Evolutionary conservation across 768 basidiomycete genomes (phyloP).

Genomic region (Lactarius deliciosus): DNA sequence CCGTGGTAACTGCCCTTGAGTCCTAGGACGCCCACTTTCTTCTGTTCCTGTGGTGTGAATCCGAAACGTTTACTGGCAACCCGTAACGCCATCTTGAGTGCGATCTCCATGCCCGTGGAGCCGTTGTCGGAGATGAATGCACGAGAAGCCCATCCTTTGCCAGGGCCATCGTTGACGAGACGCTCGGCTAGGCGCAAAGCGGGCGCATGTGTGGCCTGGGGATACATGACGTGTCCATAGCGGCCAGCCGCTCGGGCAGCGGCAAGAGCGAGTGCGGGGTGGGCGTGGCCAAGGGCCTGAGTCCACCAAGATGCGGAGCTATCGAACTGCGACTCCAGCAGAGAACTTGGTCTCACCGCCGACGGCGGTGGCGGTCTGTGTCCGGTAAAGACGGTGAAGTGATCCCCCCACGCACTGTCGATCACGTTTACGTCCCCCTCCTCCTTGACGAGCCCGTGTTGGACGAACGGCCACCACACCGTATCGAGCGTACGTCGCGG

Average conservation of each 20-base stretch:
- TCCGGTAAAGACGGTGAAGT: slow-evolving; percentile 70
- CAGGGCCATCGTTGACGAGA: slow-evolving; percentile 72
- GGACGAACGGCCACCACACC: slow-evolving; percentile 98
- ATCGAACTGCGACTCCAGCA: slow-evolving; percentile 68
- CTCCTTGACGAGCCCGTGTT: slow-evolving; percentile 70
- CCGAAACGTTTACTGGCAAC: slow-evolving; percentile 50
- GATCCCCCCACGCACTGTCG: slow-evolving; percentile 86
- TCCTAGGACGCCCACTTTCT: slow-evolving; percentile 73
- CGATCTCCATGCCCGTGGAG: slow-evolving; percentile 96
- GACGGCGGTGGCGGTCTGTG: slow-evolving; percentile 29
- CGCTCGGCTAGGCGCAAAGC: slow-evolving; percentile 83
- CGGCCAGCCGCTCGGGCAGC: slow-evolving; percentile 89
- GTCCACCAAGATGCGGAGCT: slow-evolving; percentile 99
- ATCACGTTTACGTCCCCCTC: slow-evolving; percentile 83
- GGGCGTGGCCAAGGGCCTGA: slow-evolving; percentile 83
- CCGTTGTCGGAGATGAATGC: slow-evolving; percentile 96
- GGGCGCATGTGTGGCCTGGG: slow-evolving; percentile 81
- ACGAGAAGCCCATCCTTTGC: slow-evolving; percentile 85
- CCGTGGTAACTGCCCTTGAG: slow-evolving; percentile 95
- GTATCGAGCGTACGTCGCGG: slow-evolving; percentile 70
- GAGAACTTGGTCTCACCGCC: slow-evolving; percentile 36
- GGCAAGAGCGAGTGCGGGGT: slow-evolving; percentile 74
- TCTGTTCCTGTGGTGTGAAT: slow-evolving; percentile 42
- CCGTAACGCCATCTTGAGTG: slow-evolving; percentile 92
- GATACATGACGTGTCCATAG: slow-evolving; percentile 98